Evolutionary conservation across 2,329 filamentous ascomycete species (phyloP), one percentile per base, ranked within the genome.

Genomic region (Fusarium xylarioides): DNA sequence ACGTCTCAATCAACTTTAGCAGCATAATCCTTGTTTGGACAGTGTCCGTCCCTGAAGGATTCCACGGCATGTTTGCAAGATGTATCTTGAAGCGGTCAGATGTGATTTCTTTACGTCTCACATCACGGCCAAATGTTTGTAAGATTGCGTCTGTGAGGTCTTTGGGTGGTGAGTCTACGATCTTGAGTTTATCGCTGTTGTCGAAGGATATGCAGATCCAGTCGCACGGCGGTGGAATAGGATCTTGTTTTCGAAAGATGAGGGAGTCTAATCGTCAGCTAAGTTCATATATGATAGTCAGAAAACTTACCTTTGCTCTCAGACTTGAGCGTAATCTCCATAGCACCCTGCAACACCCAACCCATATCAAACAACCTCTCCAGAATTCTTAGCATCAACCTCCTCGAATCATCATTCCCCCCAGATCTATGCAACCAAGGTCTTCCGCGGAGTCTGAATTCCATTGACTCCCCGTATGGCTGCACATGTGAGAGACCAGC

Each of bases 191-290:
- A 30, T 73, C 64, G 12, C 18, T 49, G 21, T 43, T 44, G 16
- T 73, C 70, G 10, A 73, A 73, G 2, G 69, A 73, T 7, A 73
- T n/a, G 4, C 54, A 54, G 12, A 73, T 58, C 69, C 69, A 73
- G 28, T 73, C 70, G 16, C 59, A 70, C 0, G 69, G 65, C 0
- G 65, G 53, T 6, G 70, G 70, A 0, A 46, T n/a, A 0, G 65
- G 70, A 10, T 73, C 60, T 34, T 73, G 70, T 23, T 70, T 73
- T 15, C 70, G 65, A 21, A 73, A 73, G 10, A 73, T 42, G 1
- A 73, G 65, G 1, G 46, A 52, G 5, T 73, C 70, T 73, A 5
- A 18, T 2, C 4, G 11, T 50, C 4, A n/a, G 21, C 5, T 5
- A 26, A 52, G 28, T 28, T 7, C 35, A 10, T 5, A 7, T 4